phyloP scores from a whole-genome alignment of 2,329 filamentous ascomycete genomes.

The Exutisphaerella laricina region DNA sequence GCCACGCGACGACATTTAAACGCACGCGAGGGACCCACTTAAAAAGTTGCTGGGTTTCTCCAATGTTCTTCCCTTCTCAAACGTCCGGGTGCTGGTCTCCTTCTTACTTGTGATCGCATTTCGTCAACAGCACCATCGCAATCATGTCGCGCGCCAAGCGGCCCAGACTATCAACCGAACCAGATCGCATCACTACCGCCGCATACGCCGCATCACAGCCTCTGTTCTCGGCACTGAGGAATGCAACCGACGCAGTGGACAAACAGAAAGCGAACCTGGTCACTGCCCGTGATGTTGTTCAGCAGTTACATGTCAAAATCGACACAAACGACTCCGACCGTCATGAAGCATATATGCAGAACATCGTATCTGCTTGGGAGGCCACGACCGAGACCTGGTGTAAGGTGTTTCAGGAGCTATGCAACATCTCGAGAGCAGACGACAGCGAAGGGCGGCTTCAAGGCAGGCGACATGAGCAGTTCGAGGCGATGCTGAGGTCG shows the following conservation, averaged over 20 bases:
- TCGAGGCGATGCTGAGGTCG: slow-evolving; percentile 22
- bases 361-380: slow-evolving; percentile 27
- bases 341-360: slow-evolving; percentile 25
- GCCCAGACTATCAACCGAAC: slow-evolving; percentile 8
- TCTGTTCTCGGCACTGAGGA: slow-evolving; percentile 27
- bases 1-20: no score
- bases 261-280: slow-evolving; percentile 23
- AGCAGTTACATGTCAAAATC: slow-evolving; percentile 29
- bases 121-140: background rate
- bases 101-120: no score
- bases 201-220: slow-evolving; percentile 30
- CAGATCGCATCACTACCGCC: slow-evolving; percentile 16
- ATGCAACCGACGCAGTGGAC: slow-evolving; percentile 17
- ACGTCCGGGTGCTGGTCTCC: no score
- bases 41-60: background rate
- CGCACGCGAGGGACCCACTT: background rate
- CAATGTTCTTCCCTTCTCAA: background rate
- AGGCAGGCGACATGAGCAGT: slow-evolving; percentile 20
- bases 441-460: slow-evolving; percentile 21
- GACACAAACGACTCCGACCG: slow-evolving; percentile 15
- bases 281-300: slow-evolving; percentile 24
- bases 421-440: slow-evolving; percentile 24
- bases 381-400: slow-evolving; percentile 25
- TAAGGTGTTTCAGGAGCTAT: slow-evolving; percentile 26
- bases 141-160: slow-evolving; percentile 18